Evolutionary conservation across 805 yeast species (phyloP), one percentile per base, ranked within the genome.

Genomic region (Metschnikowia dekortorum): DNA sequence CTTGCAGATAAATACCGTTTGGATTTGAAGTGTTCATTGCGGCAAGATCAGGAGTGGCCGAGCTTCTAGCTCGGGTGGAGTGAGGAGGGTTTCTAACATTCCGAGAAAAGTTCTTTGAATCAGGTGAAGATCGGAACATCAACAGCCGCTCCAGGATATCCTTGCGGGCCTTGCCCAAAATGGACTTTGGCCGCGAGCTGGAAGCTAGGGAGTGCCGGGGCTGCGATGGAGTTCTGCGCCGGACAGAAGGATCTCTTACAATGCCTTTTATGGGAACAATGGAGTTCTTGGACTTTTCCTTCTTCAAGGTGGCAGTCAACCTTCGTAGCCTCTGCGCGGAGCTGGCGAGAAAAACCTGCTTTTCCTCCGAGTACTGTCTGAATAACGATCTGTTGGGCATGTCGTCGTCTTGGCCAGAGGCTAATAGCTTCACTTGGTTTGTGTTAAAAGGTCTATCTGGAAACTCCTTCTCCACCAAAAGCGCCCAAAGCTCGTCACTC

Each of bases 391-490:
- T 66, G 28, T 73, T 63, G 18, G 75, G 71, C 64, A 71, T 66
- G 9, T 9, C 31, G 14, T 46, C 14, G 30, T 39, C 41, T 29
- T 45, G 50, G 13, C 44, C 50, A 6, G 47, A 10, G 4, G 49
- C 22, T 29, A 49, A n/a, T 26, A 44, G 39, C 39, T 40, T 43
- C 18, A 46, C 41, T n/a, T 38, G 39, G 16, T 50, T 46, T 18
- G 47, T 28, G 22, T 39, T 47, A 31, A 42, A 41, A 6, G 82
- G 80, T 34, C 82, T 59, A 44, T 71, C 73, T 2, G 77, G 70
- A 53, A 80, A 80, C 57, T 79, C 84, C 49, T 74, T 69, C 37
- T 64, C 64, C 1, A 80, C 63, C 22, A 80, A 60, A n/a, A 52
- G 48, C 37, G 58, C 60, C 84, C 84, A 80, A 33, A 80, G 54